phyloP scores from a whole-genome alignment of 73 alveolate species.

The Effrenium voratum region DNA sequence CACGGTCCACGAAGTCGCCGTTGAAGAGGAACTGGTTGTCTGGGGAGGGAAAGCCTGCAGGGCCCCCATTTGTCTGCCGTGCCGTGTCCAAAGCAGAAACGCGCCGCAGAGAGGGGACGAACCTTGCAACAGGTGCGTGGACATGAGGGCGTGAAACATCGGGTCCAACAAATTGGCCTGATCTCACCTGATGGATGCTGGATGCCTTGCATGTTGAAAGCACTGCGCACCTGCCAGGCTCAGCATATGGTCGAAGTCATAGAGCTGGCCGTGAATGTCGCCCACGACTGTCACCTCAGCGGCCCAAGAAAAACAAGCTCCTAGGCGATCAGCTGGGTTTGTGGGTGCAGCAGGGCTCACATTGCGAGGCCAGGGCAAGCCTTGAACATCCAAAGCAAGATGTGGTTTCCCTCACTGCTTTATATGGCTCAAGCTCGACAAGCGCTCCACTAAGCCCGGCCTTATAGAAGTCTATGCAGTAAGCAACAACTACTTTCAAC shows the following conservation, averaged over 20 bases:
- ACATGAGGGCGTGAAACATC: too few species aligned
- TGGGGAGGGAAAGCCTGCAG: slow-evolving; percentile 75
- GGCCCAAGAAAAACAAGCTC: background rate
- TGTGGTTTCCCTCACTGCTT: background rate
- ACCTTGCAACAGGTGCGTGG: too few species aligned
- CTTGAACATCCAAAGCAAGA: background rate
- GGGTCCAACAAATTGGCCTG: too few species aligned
- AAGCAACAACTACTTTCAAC: too few species aligned
- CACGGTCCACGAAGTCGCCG: slow-evolving; percentile 93
- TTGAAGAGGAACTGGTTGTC: slow-evolving; percentile 93
- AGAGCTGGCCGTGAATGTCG: slow-evolving; percentile 84
- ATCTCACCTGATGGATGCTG: too few species aligned
- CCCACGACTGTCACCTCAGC: slow-evolving; percentile 75
- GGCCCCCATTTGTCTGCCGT: too few species aligned
- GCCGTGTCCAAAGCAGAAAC: too few species aligned
- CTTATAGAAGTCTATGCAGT: too few species aligned
- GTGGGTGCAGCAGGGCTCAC: background rate
- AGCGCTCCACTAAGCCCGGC: background rate
- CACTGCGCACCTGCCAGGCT: slow-evolving; percentile 59
- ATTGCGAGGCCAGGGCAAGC: too few species aligned
- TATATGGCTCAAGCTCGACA: background rate
- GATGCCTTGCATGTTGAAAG: too few species aligned
- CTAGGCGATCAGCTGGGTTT: background rate
- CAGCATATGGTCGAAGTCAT: slow-evolving; percentile 85
- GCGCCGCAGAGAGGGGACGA: too few species aligned